A percentile compares a stretch with the other conserved stretches of the same genome.
These are phyloP conservation scores for Huntiella omanensis DNA, from an alignment of 2,329 filamentous ascomycete genomes.

Conservation along the genomic window DNA sequence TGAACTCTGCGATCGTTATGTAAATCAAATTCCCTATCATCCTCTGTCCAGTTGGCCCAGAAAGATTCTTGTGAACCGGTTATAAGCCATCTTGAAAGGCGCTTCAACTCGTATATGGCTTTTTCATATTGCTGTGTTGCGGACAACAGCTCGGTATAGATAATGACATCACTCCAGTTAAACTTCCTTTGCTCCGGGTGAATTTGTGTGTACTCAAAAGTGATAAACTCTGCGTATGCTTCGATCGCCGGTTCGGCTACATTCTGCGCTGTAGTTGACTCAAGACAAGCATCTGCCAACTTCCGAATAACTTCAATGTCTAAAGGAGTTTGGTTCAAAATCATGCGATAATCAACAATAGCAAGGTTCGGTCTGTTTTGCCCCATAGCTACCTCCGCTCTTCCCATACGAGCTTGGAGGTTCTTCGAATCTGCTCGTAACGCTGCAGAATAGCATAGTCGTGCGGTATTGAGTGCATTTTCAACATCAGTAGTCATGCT, in stretches of 20 bases:
- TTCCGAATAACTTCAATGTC: slow-evolving; percentile 37
- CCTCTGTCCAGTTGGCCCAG: slow-evolving; percentile 54
- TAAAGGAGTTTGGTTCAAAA: slow-evolving; percentile 31
- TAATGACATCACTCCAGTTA: slow-evolving; percentile 67
- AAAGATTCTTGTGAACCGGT: slow-evolving; percentile 53
- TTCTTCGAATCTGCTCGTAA: slow-evolving; percentile 38
- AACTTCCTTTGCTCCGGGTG: slow-evolving; percentile 21
- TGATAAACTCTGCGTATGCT: slow-evolving; percentile 30
- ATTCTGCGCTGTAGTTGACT: slow-evolving; percentile 27
- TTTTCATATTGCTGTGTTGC: slow-evolving; percentile 41
- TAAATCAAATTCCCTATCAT: slow-evolving; percentile 81
- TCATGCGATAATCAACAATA: slow-evolving; percentile 35
- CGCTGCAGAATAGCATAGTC: slow-evolving; percentile 40
- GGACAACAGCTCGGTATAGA: slow-evolving; percentile 66
- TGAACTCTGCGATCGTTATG: slow-evolving; percentile 47
- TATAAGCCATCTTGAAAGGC: slow-evolving; percentile 62
- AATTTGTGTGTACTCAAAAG: slow-evolving; percentile 19
- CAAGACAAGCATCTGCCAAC: slow-evolving; percentile 36
- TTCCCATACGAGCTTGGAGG: slow-evolving; percentile 37
- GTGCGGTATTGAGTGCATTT: slow-evolving; percentile 30
- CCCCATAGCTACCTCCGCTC: slow-evolving; percentile 38
- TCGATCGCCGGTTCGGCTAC: slow-evolving; percentile 23
- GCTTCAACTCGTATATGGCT: slow-evolving; percentile 52
- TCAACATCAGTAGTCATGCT: slow-evolving; percentile 21
- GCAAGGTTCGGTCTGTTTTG: slow-evolving; percentile 34